A percentile compares a stretch with the other conserved stretches of the same genome.
Evolutionary conservation across 2,329 filamentous ascomycete genomes (phyloP).

Genomic region (Helicocarpus griseus): DNA sequence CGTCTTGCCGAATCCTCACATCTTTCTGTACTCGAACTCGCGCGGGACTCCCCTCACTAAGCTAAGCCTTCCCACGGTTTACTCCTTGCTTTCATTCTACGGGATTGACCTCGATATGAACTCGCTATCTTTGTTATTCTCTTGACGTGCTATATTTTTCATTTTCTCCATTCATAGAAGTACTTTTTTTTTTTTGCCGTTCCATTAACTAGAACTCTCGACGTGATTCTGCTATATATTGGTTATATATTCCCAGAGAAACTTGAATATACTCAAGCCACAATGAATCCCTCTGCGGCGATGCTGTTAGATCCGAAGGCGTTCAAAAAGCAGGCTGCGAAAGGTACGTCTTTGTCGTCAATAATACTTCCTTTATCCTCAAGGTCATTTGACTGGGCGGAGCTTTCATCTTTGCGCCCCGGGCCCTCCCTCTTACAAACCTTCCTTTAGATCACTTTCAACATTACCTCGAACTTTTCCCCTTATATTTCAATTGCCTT

Average conservation of each 20-base stretch:
- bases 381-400: neutral
- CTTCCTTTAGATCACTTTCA: neutral
- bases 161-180: neutral
- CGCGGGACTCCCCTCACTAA: neutral
- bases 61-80: neutral
- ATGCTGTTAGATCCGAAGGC: slow-evolving; percentile 36
- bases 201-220: neutral
- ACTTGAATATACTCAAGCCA: neutral
- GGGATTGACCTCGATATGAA: neutral
- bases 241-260: neutral
- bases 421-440: neutral
- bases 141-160: neutral
- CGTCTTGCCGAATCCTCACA: neutral
- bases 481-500: neutral
- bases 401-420: neutral
- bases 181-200: neutral
- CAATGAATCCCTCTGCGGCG: slow-evolving; percentile 20
- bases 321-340: slow-evolving; percentile 24
- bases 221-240: neutral
- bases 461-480: neutral
- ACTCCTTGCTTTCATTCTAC: neutral
- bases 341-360: slow-evolving; percentile 4
- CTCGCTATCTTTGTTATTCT: neutral
- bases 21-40: neutral
- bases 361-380: neutral